Conservation (phyloP, 2,329 filamentous ascomycete species). For the Bipolaris zeicola region DNA sequence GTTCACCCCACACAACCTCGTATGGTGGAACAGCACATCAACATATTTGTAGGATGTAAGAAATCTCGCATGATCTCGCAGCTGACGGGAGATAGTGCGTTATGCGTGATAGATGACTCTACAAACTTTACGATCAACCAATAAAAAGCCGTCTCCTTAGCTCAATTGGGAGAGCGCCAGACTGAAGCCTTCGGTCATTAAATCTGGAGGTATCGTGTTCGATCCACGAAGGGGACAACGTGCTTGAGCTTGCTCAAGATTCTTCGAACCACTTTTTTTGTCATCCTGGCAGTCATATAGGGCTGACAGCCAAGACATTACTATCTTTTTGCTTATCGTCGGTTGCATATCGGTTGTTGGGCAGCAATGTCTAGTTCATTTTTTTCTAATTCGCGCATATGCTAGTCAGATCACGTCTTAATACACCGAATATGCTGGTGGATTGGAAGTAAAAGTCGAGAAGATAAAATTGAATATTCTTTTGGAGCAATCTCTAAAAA, state of each 20-base stretch:
- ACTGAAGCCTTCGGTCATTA: constrained; percentile 26
- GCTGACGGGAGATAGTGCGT: rapidly evolving
- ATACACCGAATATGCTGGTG: no score
- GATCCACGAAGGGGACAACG: constrained; percentile 27
- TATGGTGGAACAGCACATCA: no score
- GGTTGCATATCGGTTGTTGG: no score
- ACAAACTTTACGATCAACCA: neutral
- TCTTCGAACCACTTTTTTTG: constrained; percentile 22
- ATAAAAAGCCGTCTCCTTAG: constrained; percentile 27
- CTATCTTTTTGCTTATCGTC: no score
- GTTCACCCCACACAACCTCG: neutral
- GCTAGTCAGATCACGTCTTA: neutral
- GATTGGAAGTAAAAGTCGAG: neutral
- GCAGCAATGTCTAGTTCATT: neutral
- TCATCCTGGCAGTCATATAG: constrained; percentile 18
- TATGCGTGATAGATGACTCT: neutral
- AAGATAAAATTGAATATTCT: neutral
- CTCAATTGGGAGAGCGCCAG: constrained; percentile 29
- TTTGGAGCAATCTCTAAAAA: neutral
- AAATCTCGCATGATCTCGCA: neutral
- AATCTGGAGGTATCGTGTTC: constrained; percentile 28
- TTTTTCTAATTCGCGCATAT: no score
- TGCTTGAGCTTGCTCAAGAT: constrained; percentile 20
- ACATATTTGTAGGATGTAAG: neutral
- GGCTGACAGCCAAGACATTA: no score